A percentile compares a stretch with the other conserved stretches of the same genome.
phyloP scores from a whole-genome alignment of 75 land plant species.

The Chamaecyparis obtusa region DNA sequence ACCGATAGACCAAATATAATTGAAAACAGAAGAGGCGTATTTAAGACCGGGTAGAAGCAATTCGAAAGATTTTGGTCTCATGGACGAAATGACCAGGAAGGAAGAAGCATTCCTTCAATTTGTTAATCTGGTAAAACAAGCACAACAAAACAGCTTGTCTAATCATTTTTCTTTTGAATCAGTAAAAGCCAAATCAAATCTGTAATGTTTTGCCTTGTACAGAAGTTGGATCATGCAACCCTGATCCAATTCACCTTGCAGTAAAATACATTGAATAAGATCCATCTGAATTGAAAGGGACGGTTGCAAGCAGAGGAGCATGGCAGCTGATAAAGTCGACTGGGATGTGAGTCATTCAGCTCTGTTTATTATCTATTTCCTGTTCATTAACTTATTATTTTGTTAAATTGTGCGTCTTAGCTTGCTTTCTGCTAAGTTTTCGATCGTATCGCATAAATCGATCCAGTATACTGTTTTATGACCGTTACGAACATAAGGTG shows the following conservation, averaged over 20 bases:
- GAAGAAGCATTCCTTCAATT: not conserved
- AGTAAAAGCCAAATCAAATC: not conserved
- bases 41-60: not conserved
- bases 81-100: not conserved
- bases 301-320: not conserved
- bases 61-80: not conserved
- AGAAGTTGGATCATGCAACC: not conserved
- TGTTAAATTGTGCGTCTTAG: not conserved
- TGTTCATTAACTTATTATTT: not conserved
- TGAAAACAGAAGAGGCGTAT: not conserved
- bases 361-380: not conserved
- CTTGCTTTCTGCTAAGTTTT: not conserved
- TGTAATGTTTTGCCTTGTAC: not conserved
- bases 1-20: not conserved
- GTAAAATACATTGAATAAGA: not conserved
- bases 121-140: not conserved
- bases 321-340: not conserved
- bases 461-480: not conserved
- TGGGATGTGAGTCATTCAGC: slow-evolving; percentile 1
- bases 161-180: not conserved
- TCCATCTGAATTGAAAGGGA: not conserved
- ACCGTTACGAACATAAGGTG: not conserved
- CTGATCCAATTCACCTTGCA: not conserved
- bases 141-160: not conserved
- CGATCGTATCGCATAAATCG: not conserved